A percentile compares a stretch with the other conserved stretches of the same genome.
These are phyloP conservation scores for Drechslerella dactyloides DNA, from an alignment of 2,329 filamentous ascomycete genomes.

Conservation along the genomic window DNA sequence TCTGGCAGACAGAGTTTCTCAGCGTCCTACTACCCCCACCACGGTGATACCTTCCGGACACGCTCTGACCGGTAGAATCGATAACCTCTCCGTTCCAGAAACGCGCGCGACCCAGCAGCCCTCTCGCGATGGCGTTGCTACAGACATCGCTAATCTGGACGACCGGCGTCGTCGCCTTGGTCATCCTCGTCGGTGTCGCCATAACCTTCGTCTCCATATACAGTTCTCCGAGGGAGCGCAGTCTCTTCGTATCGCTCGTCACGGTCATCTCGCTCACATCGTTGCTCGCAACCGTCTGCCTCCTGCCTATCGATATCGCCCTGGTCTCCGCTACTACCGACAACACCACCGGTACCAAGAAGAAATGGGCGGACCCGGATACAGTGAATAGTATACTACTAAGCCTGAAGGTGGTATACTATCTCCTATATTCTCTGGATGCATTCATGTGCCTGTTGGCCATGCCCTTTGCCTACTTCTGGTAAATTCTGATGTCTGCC, in stretches of 20 bases:
- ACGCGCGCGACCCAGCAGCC: constrained; percentile 38
- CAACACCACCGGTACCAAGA: constrained; percentile 77
- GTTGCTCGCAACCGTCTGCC: constrained; percentile 86
- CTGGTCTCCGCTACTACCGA: constrained; percentile 87
- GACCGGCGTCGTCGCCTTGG: constrained; percentile 83
- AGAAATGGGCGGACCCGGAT: constrained; percentile 89
- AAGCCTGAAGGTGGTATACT: constrained; percentile 88
- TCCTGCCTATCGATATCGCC: constrained; percentile 93
- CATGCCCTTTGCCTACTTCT: constrained; percentile 96
- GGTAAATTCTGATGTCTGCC: constrained; percentile 58
- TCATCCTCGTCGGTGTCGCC: constrained; percentile 75
- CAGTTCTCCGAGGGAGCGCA: constrained; percentile 86
- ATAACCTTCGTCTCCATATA: constrained; percentile 79
- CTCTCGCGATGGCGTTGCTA: constrained; percentile 68
- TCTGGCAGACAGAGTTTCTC: constrained; percentile 22
- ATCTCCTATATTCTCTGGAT: constrained; percentile 88
- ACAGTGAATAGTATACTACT: constrained; percentile 77
- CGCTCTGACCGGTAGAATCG: background rate
- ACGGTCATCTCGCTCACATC: constrained; percentile 86
- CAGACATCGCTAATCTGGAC: constrained; percentile 94
- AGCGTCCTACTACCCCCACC: background rate
- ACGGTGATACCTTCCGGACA: constrained; percentile 3
- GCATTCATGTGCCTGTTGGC: constrained; percentile 85
- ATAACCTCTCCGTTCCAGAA: background rate
- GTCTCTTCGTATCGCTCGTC: constrained; percentile 78